Percentiles rank a stretch among this genome's conserved stretches.
These are phyloP conservation scores for Scheffersomyces lignicola DNA, from an alignment of 1,139 yeast genomes.

Conservation along the genomic window DNA sequence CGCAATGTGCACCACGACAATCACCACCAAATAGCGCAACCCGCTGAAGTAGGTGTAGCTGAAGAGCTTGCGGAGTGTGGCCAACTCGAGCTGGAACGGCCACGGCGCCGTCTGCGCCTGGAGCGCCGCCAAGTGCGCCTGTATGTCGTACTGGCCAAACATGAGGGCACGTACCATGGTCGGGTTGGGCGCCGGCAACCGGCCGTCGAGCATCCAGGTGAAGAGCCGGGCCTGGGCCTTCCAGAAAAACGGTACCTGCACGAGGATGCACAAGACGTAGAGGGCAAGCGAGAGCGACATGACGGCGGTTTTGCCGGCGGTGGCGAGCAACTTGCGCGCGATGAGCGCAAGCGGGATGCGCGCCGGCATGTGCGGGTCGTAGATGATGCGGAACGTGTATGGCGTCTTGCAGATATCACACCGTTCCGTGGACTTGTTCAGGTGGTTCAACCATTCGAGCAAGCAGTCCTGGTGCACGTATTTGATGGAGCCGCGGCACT, in stretches of 20 bases:
- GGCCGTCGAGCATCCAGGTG: slow-evolving; percentile 56
- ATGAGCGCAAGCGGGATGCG: slow-evolving; percentile 56
- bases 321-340: slow-evolving; percentile 35
- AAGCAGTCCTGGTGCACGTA: slow-evolving; percentile 92
- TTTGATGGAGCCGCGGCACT: slow-evolving; percentile 90
- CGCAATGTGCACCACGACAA: slow-evolving; percentile 45
- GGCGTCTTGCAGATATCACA: slow-evolving; percentile 91
- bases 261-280: slow-evolving; percentile 39
- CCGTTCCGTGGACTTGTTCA: slow-evolving; percentile 57
- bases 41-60: slow-evolving; percentile 45
- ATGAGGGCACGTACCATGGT: slow-evolving; percentile 41
- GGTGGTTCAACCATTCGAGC: slow-evolving; percentile 78
- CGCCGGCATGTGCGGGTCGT: slow-evolving; percentile 69
- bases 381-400: slow-evolving; percentile 71
- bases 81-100: slow-evolving; percentile 11
- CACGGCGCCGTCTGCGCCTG: slow-evolving; percentile 2
- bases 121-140: slow-evolving; percentile 7
- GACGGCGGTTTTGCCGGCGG: slow-evolving; percentile 23
- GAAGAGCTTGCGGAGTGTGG: slow-evolving; percentile 22
- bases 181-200: slow-evolving; percentile 39
- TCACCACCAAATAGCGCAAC: slow-evolving; percentile 33
- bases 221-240: slow-evolving; percentile 50
- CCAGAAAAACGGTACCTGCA: slow-evolving; percentile 62
- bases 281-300: slow-evolving; percentile 30
- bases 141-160: slow-evolving; percentile 43